These are phyloP conservation scores for Trametes elegans DNA, from an alignment of 768 basidiomycete genomes.

Conservation along the genomic window DNA sequence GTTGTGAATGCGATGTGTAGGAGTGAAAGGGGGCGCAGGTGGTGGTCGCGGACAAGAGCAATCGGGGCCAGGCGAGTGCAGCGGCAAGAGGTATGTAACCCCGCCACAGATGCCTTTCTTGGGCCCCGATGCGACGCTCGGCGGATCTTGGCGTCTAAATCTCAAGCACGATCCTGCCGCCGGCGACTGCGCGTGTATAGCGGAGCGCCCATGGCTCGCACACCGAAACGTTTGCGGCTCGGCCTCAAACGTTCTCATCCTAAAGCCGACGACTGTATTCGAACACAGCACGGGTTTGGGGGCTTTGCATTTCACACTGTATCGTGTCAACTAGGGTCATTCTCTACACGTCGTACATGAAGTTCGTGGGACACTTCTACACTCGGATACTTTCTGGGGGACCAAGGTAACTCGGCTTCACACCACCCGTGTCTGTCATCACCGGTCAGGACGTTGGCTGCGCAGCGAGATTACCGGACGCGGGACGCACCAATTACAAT, in stretches of 20 bases:
- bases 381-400: slow-evolving; percentile 53
- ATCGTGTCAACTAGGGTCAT: background rate
- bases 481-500: slow-evolving; percentile 50
- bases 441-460: background rate
- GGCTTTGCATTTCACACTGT: background rate
- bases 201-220: slow-evolving; percentile 6
- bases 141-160: slow-evolving; percentile 20
- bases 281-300: background rate
- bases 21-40: background rate
- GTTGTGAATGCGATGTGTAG: slow-evolving; percentile 1
- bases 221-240: slow-evolving; percentile 4
- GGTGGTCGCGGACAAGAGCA: slow-evolving; percentile 11
- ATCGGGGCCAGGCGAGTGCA: background rate
- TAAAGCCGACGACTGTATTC: background rate
- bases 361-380: background rate
- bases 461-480: background rate
- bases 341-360: background rate
- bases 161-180: background rate
- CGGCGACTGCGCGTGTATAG: background rate
- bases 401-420: slow-evolving; percentile 56
- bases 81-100: background rate
- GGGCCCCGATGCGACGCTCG: background rate
- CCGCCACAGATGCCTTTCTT: slow-evolving; percentile 12
- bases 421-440: slow-evolving; percentile 51
- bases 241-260: background rate